Conservation (phyloP, 495 filamentous ascomycete species). For the Penicillium antarcticum region DNA sequence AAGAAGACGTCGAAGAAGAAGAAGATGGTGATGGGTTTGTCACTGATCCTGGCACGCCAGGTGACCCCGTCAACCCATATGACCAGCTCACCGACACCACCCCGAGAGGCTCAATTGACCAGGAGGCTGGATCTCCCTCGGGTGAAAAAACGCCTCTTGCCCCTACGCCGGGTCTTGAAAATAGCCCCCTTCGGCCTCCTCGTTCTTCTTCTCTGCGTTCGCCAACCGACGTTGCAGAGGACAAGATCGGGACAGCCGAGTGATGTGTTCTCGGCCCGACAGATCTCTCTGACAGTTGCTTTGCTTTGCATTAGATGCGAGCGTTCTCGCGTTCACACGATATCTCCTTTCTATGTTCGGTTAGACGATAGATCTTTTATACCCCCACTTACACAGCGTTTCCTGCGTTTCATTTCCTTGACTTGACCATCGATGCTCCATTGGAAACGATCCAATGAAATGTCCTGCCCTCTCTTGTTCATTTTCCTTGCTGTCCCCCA, state of each 20-base stretch:
- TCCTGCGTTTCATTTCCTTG: conserved; percentile 15
- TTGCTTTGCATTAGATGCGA: conserved; percentile 10
- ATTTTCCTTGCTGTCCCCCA: background rate
- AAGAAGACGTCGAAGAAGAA: conserved; percentile 70
- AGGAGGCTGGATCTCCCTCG: conserved; percentile 18
- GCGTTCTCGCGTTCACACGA: background rate
- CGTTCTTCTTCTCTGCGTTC: conserved; percentile 39
- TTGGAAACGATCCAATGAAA: background rate
- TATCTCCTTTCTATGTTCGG: conserved; percentile 9
- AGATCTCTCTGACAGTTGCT: conserved; percentile 2
- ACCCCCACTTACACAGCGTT: conserved; percentile 30
- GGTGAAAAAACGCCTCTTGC: conserved; percentile 28
- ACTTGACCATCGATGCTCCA: background rate
- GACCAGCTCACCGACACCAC: conserved; percentile 5
- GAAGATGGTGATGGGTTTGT: conserved; percentile 66
- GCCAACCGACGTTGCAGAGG: conserved; percentile 7
- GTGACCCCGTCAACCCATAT: conserved; percentile 17
- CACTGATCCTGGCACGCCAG: conserved; percentile 33
- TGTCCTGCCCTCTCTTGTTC: conserved; percentile 4
- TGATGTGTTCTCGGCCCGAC: background rate
- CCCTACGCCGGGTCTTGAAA: conserved; percentile 33
- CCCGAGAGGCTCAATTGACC: conserved; percentile 5
- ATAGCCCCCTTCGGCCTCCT: conserved; percentile 30
- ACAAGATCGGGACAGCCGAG: conserved; percentile 1
- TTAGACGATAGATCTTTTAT: conserved; percentile 34